These are phyloP conservation scores for Ramularia endophylla DNA, from an alignment of 2,329 filamentous ascomycete genomes.

Conservation along the genomic window DNA sequence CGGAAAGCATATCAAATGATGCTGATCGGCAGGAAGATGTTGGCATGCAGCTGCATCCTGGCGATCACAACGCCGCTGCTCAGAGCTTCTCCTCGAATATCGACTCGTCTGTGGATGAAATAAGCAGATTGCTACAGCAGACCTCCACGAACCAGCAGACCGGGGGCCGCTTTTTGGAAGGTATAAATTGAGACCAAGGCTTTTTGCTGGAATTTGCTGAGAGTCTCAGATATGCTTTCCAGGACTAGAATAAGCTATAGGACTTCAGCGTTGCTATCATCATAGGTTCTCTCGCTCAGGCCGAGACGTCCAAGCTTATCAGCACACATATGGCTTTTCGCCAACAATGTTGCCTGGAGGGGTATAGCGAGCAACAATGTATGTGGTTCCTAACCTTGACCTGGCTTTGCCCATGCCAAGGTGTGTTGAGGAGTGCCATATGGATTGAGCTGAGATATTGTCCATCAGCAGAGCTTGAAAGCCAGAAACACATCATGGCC, in stretches of 20 bases:
- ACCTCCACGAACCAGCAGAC: slow-evolving; percentile 16
- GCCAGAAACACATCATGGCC: no score
- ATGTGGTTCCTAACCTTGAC: slow-evolving; percentile 6
- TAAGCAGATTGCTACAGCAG: slow-evolving; percentile 14
- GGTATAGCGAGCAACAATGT: slow-evolving; percentile 13
- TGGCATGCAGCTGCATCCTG: slow-evolving; percentile 16
- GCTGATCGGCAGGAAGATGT: neutral
- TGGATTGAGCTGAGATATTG: slow-evolving; percentile 2
- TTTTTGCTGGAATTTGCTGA: no score
- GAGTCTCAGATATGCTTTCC: no score
- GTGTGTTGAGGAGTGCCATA: slow-evolving; percentile 10
- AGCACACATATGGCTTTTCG: slow-evolving; percentile 2
- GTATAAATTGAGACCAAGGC: neutral
- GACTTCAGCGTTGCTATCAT: no score
- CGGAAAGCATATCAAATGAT: neutral
- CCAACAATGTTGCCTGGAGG: slow-evolving; percentile 9
- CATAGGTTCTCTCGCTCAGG: no score
- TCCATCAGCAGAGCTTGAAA: neutral
- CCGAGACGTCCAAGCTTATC: no score
- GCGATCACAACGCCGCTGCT: slow-evolving; percentile 15
- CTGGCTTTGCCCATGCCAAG: slow-evolving; percentile 13
- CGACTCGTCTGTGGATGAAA: slow-evolving; percentile 10
- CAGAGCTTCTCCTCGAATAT: neutral
- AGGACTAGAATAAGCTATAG: no score
- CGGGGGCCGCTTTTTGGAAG: neutral